These are phyloP conservation scores for Solanum neorickii DNA, from an alignment of 257 asterid genomes.

Conservation along the genomic window DNA sequence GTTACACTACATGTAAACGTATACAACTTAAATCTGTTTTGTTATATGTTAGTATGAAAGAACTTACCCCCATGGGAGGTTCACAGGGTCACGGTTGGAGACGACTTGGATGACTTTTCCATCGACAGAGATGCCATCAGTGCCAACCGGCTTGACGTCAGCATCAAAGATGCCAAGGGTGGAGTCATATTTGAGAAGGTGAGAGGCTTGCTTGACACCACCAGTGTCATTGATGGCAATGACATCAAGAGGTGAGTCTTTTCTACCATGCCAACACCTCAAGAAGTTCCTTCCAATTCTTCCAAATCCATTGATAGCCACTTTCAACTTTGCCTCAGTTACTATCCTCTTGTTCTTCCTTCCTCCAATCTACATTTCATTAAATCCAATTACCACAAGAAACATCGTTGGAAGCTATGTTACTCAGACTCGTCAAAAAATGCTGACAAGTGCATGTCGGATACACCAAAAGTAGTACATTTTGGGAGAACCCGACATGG, in stretches of 20 bases:
- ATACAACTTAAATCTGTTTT: background rate
- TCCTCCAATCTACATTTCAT: conserved; percentile 51
- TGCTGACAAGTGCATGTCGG: background rate
- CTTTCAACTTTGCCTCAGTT: conserved; percentile 79
- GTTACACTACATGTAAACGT: background rate
- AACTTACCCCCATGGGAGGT: conserved; percentile 54
- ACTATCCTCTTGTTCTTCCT: conserved; percentile 54
- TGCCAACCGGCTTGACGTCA: conserved; percentile 69
- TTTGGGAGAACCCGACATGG: background rate
- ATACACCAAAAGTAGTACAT: background rate
- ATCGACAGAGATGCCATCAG: conserved; percentile 57
- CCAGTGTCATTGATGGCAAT: conserved; percentile 89
- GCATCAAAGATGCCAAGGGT: conserved; percentile 92
- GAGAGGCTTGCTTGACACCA: conserved; percentile 95
- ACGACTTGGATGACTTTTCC: conserved; percentile 67
- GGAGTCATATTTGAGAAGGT: conserved; percentile 95
- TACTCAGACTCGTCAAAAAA: background rate
- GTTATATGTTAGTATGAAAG: background rate
- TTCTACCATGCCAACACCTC: conserved; percentile 92
- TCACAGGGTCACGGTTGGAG: conserved; percentile 45
- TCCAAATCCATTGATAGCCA: conserved; percentile 88
- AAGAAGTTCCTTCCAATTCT: conserved; percentile 90
- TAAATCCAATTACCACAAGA: background rate
- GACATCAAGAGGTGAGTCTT: conserved; percentile 83
- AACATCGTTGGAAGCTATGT: background rate